A percentile compares a stretch with the other conserved stretches of the same genome.
Conservation (phyloP, 2,329 filamentous ascomycete species). For the Clonostachys sp. region DNA sequence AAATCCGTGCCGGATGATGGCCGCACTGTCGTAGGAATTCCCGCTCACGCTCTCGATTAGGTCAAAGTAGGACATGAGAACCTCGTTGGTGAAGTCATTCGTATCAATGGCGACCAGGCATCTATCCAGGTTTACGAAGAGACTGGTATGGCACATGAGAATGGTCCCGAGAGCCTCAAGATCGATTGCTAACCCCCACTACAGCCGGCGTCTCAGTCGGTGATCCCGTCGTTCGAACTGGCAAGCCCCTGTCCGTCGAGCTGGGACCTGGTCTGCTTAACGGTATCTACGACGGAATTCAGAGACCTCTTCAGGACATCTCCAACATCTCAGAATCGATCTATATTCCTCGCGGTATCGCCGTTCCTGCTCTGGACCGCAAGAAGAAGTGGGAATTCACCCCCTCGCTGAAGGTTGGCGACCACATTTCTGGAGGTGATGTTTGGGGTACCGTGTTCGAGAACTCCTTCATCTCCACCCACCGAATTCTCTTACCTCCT, state of each 20-base stretch:
- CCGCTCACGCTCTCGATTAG: constrained; percentile 33
- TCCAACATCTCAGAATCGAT: constrained; percentile 76
- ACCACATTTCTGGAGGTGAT: constrained; percentile 94
- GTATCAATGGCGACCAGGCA: constrained; percentile 91
- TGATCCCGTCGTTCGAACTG: constrained; percentile 84
- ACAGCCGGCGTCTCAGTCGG: constrained; percentile 91
- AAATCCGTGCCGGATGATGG: neutral
- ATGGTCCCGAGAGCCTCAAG: constrained; percentile 1
- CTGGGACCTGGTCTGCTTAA: constrained; percentile 95
- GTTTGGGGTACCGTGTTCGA: constrained; percentile 94
- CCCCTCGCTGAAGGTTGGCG: constrained; percentile 86
- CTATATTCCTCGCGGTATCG: constrained; percentile 94
- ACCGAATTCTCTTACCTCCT: constrained; percentile 90
- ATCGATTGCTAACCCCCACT: constrained; percentile 9
- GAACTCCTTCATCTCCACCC: constrained; percentile 89
- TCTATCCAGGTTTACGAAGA: constrained; percentile 99
- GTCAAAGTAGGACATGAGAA: constrained; percentile 89
- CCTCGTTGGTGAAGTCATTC: constrained; percentile 95
- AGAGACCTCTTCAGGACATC: constrained; percentile 87
- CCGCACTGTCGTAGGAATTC: neutral
- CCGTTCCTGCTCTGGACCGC: constrained; percentile 82
- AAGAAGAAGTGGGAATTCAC: constrained; percentile 96
- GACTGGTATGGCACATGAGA: constrained; percentile 61
- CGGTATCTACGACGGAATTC: constrained; percentile 99
- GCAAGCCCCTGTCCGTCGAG: constrained; percentile 96